These are phyloP conservation scores for Phytophthora podocarpi DNA, from an alignment of 352 stramenopile species.

Conservation along the genomic window DNA sequence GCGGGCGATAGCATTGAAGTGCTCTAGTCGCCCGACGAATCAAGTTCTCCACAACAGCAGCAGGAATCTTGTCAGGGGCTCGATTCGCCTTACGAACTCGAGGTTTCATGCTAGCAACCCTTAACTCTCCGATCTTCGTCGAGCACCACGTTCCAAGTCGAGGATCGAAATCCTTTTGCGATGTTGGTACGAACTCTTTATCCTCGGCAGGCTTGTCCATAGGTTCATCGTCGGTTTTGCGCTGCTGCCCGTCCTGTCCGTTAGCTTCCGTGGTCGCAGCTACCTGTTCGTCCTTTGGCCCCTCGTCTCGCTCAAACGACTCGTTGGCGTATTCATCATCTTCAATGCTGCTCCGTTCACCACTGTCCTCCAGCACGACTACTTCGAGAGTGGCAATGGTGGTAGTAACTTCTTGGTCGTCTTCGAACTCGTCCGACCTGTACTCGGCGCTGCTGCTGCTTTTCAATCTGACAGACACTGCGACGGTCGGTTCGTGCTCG, in stretches of 20 bases:
- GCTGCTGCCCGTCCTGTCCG: not conserved
- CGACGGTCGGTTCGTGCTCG: not conserved
- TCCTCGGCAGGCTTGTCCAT: not conserved
- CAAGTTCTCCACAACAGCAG: conserved; percentile 4
- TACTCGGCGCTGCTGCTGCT: conserved; percentile 18
- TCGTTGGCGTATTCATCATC: conserved; percentile 14
- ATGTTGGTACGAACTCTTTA: not conserved
- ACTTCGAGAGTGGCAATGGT: not conserved
- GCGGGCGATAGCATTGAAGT: not conserved
- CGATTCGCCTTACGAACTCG: not conserved
- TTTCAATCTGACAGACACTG: not conserved
- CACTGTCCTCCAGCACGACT: too few species aligned
- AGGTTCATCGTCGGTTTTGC: not conserved
- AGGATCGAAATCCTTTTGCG: not conserved
- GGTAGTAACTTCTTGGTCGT: conserved; percentile 1
- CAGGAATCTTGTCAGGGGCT: not conserved
- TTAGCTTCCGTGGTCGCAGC: not conserved
- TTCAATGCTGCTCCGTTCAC: not conserved
- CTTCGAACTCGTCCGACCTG: conserved; percentile 24
- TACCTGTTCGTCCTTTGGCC: not conserved
- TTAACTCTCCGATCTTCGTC: conserved; percentile 13
- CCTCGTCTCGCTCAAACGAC: conserved; percentile 25
- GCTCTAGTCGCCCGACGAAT: conserved; percentile 5
- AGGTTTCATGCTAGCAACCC: not conserved
- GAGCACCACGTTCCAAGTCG: conserved; percentile 19